These are phyloP conservation scores for Populus hybrid DNA, from an alignment of 441 rosid genomes.

Conservation along the genomic window DNA sequence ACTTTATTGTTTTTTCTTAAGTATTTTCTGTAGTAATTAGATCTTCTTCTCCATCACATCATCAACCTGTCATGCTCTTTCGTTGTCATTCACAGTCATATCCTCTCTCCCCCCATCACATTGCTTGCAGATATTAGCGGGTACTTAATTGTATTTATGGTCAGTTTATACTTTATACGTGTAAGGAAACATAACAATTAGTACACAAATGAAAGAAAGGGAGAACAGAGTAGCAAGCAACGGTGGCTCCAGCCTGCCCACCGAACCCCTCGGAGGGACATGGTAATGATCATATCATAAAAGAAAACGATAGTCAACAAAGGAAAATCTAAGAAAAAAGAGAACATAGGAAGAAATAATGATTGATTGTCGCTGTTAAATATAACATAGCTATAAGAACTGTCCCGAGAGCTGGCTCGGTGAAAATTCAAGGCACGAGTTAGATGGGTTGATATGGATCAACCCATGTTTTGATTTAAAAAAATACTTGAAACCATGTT, in stretches of 20 bases:
- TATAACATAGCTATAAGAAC: neutral
- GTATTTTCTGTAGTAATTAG: neutral
- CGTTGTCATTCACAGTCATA: neutral
- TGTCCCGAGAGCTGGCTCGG: neutral
- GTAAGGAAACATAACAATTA: neutral
- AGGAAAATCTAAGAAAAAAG: neutral
- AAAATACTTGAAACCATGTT: too few species aligned
- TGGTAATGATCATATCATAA: neutral
- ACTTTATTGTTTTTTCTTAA: neutral
- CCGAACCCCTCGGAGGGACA: neutral
- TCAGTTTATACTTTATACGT: neutral
- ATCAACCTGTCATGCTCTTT: neutral
- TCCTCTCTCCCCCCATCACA: too few species aligned
- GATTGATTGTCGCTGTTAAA: neutral
- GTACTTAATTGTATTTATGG: neutral
- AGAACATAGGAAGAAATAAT: neutral
- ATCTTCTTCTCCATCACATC: neutral
- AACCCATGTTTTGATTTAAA: too few species aligned
- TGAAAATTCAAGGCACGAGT: too few species aligned
- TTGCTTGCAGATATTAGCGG: neutral
- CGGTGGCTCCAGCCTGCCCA: neutral
- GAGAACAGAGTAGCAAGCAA: too few species aligned
- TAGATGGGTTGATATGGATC: too few species aligned
- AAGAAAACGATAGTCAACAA: neutral
- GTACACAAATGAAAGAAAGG: too few species aligned